A percentile compares a stretch with the other conserved stretches of the same genome.
Conservation (phyloP, 345 rosid genomes). For the Viola odorata region DNA sequence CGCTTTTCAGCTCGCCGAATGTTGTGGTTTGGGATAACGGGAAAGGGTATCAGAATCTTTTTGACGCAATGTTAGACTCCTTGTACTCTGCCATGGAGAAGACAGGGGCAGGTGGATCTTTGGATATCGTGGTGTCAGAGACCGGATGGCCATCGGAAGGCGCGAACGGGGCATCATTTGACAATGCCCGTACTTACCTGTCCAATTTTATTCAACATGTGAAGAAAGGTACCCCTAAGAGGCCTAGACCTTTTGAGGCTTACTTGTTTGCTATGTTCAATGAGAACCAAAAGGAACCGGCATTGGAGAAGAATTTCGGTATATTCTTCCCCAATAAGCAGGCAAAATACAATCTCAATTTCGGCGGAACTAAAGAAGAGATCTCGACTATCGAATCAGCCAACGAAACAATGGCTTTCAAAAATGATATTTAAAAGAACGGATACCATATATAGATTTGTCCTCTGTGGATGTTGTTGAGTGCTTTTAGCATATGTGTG, state of each 20-base stretch:
- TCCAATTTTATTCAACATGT: constrained; percentile 28
- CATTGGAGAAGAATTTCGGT: constrained; percentile 32
- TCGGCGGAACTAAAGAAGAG: constrained; percentile 17
- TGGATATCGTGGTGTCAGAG: constrained; percentile 36
- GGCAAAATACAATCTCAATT: constrained; percentile 25
- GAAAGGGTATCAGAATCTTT: constrained; percentile 29
- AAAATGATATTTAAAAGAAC: constrained; percentile 18
- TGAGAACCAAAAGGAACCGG: constrained; percentile 35
- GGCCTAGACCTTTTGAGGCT: constrained; percentile 33
- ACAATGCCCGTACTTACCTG: constrained; percentile 23
- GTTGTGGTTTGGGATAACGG: constrained; percentile 23
- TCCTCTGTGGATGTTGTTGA: too few relatives aligned
- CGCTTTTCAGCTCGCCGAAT: constrained; percentile 27
- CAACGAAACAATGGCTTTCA: neutral
- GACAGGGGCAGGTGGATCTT: constrained; percentile 18
- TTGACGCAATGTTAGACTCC: constrained; percentile 35
- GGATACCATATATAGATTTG: too few relatives aligned
- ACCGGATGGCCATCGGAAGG: constrained; percentile 41
- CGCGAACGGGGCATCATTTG: constrained; percentile 11
- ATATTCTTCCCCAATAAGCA: constrained; percentile 29
- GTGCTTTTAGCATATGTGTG: too few relatives aligned
- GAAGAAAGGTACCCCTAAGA: constrained; percentile 32
- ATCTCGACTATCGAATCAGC: neutral
- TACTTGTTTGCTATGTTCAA: constrained; percentile 36
- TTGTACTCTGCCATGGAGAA: constrained; percentile 31